Conservation (phyloP, 805 yeast genomes). For the Debaryomyces castellii region DNA sequence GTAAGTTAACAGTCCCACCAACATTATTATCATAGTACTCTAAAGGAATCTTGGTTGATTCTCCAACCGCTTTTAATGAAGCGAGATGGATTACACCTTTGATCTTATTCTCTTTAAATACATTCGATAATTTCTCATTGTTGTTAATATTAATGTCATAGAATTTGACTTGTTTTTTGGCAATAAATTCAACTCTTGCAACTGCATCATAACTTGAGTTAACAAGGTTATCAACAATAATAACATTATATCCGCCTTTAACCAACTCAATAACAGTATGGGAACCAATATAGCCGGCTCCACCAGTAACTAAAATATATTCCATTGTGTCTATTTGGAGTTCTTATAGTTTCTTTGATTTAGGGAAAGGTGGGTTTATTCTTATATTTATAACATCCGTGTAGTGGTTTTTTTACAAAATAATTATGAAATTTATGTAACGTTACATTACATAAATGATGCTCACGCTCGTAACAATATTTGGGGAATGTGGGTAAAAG, state of each 20-base stretch:
- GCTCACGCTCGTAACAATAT: neutral
- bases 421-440: conserved; percentile 3
- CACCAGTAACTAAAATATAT: conserved; percentile 74
- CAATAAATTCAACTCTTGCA: conserved; percentile 57
- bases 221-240: conserved; percentile 68
- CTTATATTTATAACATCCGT: neutral
- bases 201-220: conserved; percentile 70
- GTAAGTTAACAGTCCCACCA: conserved; percentile 58
- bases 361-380: neutral
- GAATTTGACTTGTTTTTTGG: conserved; percentile 52
- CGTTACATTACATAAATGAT: conserved; percentile 6
- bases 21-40: conserved; percentile 69
- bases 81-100: conserved; percentile 75
- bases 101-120: conserved; percentile 51
- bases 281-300: conserved; percentile 85
- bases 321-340: conserved; percentile 4
- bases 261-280: conserved; percentile 70
- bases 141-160: conserved; percentile 57
- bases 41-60: conserved; percentile 66
- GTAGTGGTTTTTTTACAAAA: neutral
- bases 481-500: neutral
- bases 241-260: conserved; percentile 62
- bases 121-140: conserved; percentile 42
- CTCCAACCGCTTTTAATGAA: conserved; percentile 82
- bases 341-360: neutral